These are phyloP conservation scores for Phytomonas francai DNA, from an alignment of 208 protist genomes.

Conservation along the genomic window DNA sequence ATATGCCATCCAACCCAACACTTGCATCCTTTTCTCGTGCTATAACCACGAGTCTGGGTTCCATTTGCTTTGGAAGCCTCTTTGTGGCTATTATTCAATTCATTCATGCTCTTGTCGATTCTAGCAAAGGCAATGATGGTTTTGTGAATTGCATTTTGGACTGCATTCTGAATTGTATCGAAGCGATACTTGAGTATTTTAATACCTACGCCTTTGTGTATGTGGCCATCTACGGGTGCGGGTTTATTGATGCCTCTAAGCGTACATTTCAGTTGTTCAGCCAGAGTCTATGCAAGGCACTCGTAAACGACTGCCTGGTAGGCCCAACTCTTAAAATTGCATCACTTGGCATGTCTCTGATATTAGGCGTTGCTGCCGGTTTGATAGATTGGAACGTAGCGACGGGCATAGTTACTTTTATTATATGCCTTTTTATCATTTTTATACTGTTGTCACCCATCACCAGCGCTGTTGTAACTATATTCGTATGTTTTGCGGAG, in stretches of 20 bases:
- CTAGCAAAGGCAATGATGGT: conserved; percentile 24
- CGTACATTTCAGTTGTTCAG: conserved; percentile 71
- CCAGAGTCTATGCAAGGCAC: conserved; percentile 70
- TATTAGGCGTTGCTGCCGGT: conserved; percentile 46
- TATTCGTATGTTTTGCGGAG: conserved; percentile 90
- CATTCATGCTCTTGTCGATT: conserved; percentile 44
- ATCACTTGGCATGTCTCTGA: conserved; percentile 31
- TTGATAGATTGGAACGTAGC: conserved; percentile 19
- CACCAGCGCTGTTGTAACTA: conserved; percentile 62
- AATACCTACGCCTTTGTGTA: conserved; percentile 91
- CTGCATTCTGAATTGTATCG: conserved; percentile 55
- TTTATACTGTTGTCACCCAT: conserved; percentile 60
- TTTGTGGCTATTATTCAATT: conserved; percentile 83
- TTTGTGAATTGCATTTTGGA: conserved; percentile 32
- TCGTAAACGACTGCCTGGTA: conserved; percentile 87
- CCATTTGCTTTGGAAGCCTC: conserved; percentile 90
- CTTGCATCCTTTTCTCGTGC: conserved; percentile 62
- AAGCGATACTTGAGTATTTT: conserved; percentile 82
- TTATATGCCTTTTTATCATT: conserved; percentile 42
- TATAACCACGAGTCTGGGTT: conserved; percentile 80
- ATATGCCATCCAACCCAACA: conserved; percentile 69
- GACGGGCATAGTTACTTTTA: conserved; percentile 42
- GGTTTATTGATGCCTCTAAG: conserved; percentile 87
- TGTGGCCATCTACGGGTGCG: conserved; percentile 88
- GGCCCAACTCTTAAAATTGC: conserved; percentile 52